A percentile compares a stretch with the other conserved stretches of the same genome.
These are phyloP conservation scores for Monosporascus ibericus DNA, from an alignment of 2,329 filamentous ascomycete genomes.

Conservation along the genomic window DNA sequence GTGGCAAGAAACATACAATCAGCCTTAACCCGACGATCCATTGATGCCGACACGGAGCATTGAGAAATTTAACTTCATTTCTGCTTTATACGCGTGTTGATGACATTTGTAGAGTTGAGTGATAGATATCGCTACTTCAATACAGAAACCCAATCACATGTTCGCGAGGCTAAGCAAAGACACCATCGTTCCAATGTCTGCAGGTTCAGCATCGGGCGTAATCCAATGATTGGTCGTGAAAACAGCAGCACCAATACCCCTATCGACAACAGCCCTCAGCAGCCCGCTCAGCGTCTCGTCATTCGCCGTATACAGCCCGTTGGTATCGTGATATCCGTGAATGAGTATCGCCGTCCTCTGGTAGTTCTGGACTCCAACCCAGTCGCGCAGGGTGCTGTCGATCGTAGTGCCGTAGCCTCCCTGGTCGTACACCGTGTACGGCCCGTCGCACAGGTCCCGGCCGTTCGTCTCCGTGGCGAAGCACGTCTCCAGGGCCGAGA, in stretches of 20 bases:
- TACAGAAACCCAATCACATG: not conserved
- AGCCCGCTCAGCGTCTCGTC: not conserved
- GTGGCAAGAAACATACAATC: no score
- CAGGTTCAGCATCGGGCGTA: slow-evolving; percentile 1
- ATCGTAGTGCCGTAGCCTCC: slow-evolving; percentile 2
- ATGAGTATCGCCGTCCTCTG: slow-evolving; percentile 1
- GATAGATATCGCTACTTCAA: no score
- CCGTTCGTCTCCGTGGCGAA: slow-evolving; percentile 1
- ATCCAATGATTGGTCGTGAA: slow-evolving; percentile 3
- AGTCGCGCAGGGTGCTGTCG: slow-evolving; percentile 1
- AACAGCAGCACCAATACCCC: not conserved
- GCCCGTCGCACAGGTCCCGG: slow-evolving; percentile 1
- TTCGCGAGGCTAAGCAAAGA: not conserved
- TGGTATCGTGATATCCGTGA: slow-evolving; percentile 3
- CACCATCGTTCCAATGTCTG: slow-evolving; percentile 1
- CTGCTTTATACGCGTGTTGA: no score
- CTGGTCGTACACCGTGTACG: slow-evolving; percentile 2
- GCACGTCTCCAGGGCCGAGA: slow-evolving; percentile 3
- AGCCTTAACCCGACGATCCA: no score
- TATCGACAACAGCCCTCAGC: not conserved
- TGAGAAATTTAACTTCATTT: no score
- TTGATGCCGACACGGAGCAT: no score
- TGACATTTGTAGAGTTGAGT: no score
- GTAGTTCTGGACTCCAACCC: slow-evolving; percentile 1
- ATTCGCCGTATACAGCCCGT: slow-evolving; percentile 1